Base-by-base conservation (phyloP, 176 grass and related monocot species). In the Oryza longistaminata region DNA sequence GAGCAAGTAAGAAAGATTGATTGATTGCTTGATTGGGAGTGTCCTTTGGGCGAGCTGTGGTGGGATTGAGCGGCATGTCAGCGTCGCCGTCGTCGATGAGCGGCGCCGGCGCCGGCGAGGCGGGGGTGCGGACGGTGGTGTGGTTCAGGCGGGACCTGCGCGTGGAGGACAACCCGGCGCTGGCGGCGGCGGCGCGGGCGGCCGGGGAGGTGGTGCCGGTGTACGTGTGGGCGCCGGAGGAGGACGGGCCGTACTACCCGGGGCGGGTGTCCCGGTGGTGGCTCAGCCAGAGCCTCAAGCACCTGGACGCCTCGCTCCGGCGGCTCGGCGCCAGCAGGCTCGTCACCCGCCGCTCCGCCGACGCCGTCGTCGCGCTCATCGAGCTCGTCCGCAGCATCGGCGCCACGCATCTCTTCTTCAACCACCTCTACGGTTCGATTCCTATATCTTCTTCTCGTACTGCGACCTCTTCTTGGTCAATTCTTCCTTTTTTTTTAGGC, bases 211-310 rank as follows among this genome's bases (percentile, higher is more conserved):
- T 98, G 21, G 88, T 98, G 66, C 76, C 91, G 16, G 91, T 86
- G 21, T 98, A 88, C 74, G 77, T 98, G 21, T 95, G 96, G 96
- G 88, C 96, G 13, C 96, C 96, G 3, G 93, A 98, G 88, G 96
- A 98, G 87, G 96, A 98, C 44, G 96, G 87, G 68, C 74, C 86
- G 3, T 98, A 8, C 74, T 98, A 91, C 88, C 96, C 96, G 5
- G 96, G 96, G 26, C 73, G 96, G 75, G 96, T 98, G 64, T 98
- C 96, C 69, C 87, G 96, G 39, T 98, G 96, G 96, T 95, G 96
- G 96, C 91, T 98, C 44, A 91, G 87, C 83, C 87, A 98, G 81
- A 95, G 93, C 83, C 93, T 98, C 85, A 78, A 78, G 74, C 96
- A 98, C 27, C 93, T 98, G 31, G 91, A 95, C 76, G 91, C 85